These are phyloP conservation scores for Colletotrichum sp. DNA, from an alignment of 2,329 filamentous ascomycete species.

Conservation along the genomic window DNA sequence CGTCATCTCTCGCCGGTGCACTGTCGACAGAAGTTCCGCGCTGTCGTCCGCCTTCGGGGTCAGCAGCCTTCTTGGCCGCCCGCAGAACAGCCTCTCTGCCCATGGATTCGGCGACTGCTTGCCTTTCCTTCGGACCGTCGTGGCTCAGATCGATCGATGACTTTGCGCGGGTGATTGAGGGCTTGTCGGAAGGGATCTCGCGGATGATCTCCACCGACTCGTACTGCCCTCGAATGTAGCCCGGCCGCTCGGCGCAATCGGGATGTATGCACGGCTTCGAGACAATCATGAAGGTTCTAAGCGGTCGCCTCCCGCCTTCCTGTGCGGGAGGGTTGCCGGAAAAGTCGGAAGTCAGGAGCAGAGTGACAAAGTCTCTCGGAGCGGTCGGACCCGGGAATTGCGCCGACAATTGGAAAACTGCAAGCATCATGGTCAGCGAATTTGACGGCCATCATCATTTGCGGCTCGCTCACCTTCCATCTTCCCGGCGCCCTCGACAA, in stretches of 20 bases:
- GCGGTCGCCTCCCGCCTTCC: slow-evolving; percentile 41
- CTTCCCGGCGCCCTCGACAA: slow-evolving; percentile 62
- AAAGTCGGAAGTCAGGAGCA: slow-evolving; percentile 73
- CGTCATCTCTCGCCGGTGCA: slow-evolving; percentile 27
- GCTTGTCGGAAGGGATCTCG: slow-evolving; percentile 70
- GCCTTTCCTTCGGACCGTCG: slow-evolving; percentile 32
- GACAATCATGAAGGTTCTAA: slow-evolving; percentile 82
- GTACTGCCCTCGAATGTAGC: slow-evolving; percentile 84
- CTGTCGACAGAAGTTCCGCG: slow-evolving; percentile 20
- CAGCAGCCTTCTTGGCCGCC: slow-evolving; percentile 25
- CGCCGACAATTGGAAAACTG: slow-evolving; percentile 85
- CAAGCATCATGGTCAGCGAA: slow-evolving; percentile 13
- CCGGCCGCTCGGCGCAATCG: slow-evolving; percentile 70
- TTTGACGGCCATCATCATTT: slow-evolving; percentile 3
- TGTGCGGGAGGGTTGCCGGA: slow-evolving; percentile 39
- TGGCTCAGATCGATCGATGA: slow-evolving; percentile 49
- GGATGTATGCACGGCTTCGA: slow-evolving; percentile 85
- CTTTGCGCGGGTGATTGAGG: slow-evolving; percentile 42
- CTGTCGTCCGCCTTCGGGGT: slow-evolving; percentile 38
- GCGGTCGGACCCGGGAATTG: slow-evolving; percentile 90
- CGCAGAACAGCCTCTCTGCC: slow-evolving; percentile 48
- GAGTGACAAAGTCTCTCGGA: slow-evolving; percentile 84
- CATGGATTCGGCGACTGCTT: slow-evolving; percentile 30
- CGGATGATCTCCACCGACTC: slow-evolving; percentile 92
- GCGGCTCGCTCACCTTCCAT: slow-evolving; percentile 59